A percentile compares a stretch with the other conserved stretches of the same genome.
Conservation (phyloP, 164 flowering plant species). For the Dillenia turbinata region DNA sequence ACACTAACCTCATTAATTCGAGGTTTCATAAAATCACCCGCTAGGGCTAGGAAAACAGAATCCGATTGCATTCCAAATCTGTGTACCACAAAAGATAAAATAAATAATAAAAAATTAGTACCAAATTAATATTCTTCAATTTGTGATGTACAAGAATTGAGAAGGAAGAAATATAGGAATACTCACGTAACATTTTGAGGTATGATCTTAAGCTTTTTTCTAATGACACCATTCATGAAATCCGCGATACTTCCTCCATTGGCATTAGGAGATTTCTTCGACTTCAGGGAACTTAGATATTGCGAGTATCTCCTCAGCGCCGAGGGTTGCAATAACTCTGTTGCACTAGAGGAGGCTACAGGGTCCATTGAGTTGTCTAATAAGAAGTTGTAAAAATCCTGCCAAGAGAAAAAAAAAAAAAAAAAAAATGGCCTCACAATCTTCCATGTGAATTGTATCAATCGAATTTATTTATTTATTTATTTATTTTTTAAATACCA, state of each 20-base stretch:
- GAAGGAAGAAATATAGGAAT: background rate
- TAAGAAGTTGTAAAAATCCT: conserved; percentile 89
- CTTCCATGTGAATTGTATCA: no score
- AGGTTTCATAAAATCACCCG: conserved; percentile 83
- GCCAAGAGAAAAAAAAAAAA: conserved; percentile 1
- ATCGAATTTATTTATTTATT: background rate
- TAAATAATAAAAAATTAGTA: background rate
- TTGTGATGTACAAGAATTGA: background rate
- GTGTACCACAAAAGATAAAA: background rate
- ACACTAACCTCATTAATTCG: conserved; percentile 63
- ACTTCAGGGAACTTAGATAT: conserved; percentile 41
- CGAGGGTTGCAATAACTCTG: conserved; percentile 12
- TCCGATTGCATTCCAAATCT: conserved; percentile 83
- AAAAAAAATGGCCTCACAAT: no score
- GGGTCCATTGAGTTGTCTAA: conserved; percentile 50
- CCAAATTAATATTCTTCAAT: background rate
- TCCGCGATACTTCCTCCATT: conserved; percentile 26
- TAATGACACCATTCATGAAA: conserved; percentile 66
- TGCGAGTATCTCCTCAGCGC: conserved; percentile 40
- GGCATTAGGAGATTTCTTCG: conserved; percentile 28
- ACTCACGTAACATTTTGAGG: conserved; percentile 65
- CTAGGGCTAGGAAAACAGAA: conserved; percentile 41
- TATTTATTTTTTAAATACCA: conserved; percentile 35
- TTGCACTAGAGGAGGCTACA: conserved; percentile 19
- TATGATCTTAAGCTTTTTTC: conserved; percentile 65